Evolutionary conservation across 2,329 filamentous ascomycete species (phyloP), one percentile per base, ranked within the genome.

Genomic region (Trichoderma sp.): DNA sequence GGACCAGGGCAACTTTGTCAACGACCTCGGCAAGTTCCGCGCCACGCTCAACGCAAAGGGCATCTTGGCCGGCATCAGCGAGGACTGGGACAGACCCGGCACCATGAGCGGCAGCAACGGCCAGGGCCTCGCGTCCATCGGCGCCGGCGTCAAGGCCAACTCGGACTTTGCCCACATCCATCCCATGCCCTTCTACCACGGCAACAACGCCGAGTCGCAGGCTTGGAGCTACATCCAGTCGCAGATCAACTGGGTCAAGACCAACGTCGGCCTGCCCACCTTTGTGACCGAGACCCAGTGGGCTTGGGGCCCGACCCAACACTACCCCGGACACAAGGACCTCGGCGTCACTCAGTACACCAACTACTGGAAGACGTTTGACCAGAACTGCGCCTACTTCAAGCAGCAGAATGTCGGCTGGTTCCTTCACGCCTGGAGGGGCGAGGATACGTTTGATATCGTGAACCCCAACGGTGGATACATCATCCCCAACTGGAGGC

Each of bases 131-230:
- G 69, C 66, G 7, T 64, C 67, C 18, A 56, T 72, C 34, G 72
- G 72, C 8, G 18, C 49, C 4, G 71, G 69, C 6, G 71, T 73
- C 55, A 71, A 71, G 56, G 59, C 51, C 26, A 72, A 71, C 68
- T 73, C 72, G 11, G 70, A 73, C 37, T 56, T 70, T 34, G 70
- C 71, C 6, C 71, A 73, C 61, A 73, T 71, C 69, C 72, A 73
- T 66, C 69, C 70, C 46, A 73, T 73, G 72, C 71, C 71, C 30
- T 73, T 73, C 61, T 73, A 72, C 51, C 71, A 70, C 60, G 55
- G 58, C 51, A 69, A 71, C 67, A 63, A 70, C 13, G 39, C 54
- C 21, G 56, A 69, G 34, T 66, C 68, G 14, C 28, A 68, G 14
- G 70, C 71, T 10, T 73, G 69, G 70, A 63, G 51, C 18, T 73